Evolutionary conservation across 768 basidiomycete species (phyloP), one percentile per base, ranked within the genome.

Genomic region (Russula brevipes): DNA sequence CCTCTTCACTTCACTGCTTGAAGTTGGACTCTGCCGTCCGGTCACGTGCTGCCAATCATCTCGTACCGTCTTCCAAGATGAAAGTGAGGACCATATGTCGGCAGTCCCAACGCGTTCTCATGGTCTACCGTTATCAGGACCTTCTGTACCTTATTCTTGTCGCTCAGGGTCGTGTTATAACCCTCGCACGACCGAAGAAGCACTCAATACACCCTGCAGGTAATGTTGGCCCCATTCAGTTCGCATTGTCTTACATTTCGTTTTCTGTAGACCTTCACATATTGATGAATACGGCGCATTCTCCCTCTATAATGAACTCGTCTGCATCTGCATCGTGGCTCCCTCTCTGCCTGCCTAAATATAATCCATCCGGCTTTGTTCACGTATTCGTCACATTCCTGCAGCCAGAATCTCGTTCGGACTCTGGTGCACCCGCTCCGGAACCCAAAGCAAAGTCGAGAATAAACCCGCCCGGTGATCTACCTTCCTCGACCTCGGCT

Each of bases 191-290:
- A 63, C 96, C 96, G 0, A 87, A 82, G 72, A 95, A 91, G 70
- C 96, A 98, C 70, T 94, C 93, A 0, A 94, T 99, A 69, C 94
- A 99, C 72, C 94, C 94, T 19, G 85, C 91, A 49, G 92, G 92
- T 89, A 68, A 57, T 77, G 66, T 35, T 19, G 5, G 64, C 2
- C 49, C 44, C 36, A 45, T 46, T 42, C 45, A 14, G 36, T 57
- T 45, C 19, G 38, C 54, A 36, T 42, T 58, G n/a, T 62, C 57
- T 44, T 17, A 30, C 55, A 54, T 17, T 36, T 50, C 38, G 35
- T 24, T 57, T 63, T 59, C 11, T 38, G 19, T 71, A 86, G 97
- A 98, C 71, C 84, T 99, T 19, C 94, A 97, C 71, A 86, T 97
- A 54, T 81, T 98, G 36, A 80, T 98, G 58, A 98, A 96, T 71